Conservation (phyloP, 2,329 filamentous ascomycete genomes). For the Colletotrichum karsti region DNA sequence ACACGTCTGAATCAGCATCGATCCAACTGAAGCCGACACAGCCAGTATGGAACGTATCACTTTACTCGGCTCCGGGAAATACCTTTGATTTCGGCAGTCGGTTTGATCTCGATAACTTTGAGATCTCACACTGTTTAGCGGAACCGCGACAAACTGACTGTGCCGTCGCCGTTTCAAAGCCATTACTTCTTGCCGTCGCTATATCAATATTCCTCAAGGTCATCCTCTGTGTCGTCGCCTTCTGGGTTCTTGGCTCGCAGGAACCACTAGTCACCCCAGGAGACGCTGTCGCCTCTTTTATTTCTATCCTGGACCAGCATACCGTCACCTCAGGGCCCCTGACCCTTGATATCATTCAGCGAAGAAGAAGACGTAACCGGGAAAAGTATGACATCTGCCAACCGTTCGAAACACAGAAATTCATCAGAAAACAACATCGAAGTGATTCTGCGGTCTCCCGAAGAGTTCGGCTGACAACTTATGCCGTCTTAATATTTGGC, state of each 20-base stretch:
- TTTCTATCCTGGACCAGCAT: background rate
- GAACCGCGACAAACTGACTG: background rate
- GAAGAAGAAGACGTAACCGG: accelerated
- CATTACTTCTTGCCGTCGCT: background rate
- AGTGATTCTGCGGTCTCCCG: background rate
- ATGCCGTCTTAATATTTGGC: background rate
- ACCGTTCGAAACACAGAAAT: background rate
- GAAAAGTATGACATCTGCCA: background rate
- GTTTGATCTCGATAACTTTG: background rate
- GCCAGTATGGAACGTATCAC: background rate
- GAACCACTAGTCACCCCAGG: background rate
- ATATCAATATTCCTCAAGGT: background rate
- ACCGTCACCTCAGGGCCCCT: background rate
- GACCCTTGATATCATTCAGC: background rate
- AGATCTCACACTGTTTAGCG: background rate
- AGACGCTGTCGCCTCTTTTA: background rate
- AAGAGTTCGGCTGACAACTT: background rate
- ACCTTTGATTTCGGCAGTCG: background rate
- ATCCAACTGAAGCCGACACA: background rate
- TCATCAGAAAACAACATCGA: background rate
- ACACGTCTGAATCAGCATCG: no score
- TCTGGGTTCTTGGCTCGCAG: background rate
- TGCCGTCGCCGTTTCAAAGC: background rate
- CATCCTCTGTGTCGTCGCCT: background rate
- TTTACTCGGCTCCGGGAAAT: background rate